These are phyloP conservation scores for Pseudopediastrum boryanum DNA, from an alignment of 139 green algal genomes.

Conservation along the genomic window DNA sequence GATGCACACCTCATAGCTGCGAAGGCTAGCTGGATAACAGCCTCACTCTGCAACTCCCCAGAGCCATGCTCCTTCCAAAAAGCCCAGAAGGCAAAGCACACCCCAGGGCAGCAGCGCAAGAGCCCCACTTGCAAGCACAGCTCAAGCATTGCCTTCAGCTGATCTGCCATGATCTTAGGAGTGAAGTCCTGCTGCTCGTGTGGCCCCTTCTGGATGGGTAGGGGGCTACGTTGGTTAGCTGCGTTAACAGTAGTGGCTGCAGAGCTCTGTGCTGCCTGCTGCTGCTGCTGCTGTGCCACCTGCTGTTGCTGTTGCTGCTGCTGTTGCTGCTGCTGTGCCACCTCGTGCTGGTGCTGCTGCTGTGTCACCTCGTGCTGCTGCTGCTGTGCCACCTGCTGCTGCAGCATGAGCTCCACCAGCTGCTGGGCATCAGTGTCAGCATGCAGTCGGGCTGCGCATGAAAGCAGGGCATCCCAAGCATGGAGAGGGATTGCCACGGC, in stretches of 20 bases:
- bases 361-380: not conserved
- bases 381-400: no score
- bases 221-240: no score
- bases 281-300: constrained; percentile 1
- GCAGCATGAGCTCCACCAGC: not conserved
- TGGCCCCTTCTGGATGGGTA: no score
- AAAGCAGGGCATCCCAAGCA: not conserved
- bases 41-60: no score
- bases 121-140: no score
- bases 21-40: no score
- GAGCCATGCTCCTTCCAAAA: not conserved
- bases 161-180: no score
- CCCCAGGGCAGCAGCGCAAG: constrained; percentile 1
- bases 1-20: no score
- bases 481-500: not conserved
- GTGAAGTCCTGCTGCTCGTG: no score
- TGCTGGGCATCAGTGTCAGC: not conserved
- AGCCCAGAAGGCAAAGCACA: not conserved
- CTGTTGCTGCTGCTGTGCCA: not conserved
- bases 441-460: not conserved
- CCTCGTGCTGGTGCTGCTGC: not conserved
- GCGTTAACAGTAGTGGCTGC: not conserved
- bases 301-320: not conserved
- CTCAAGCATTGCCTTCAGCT: no score
- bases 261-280: not conserved